Base-by-base conservation (phyloP, 1,139 yeast species). In the Debaryomyces nepalensis region DNA sequence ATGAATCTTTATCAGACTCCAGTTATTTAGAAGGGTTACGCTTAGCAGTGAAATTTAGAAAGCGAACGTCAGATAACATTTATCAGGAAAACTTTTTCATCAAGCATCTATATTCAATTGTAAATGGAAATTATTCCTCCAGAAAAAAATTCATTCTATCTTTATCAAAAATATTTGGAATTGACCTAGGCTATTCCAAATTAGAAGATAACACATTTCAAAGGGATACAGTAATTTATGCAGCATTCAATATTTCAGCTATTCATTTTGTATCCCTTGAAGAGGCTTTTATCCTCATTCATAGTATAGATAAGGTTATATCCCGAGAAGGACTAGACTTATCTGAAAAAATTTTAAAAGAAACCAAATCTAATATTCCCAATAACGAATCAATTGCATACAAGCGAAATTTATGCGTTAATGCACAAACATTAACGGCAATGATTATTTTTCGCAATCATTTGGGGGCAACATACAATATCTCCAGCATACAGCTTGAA, bases 1-100 rank as follows among this genome's bases (percentile, higher is more conserved):
- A 86, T 54, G 91, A 86, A 55, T 79, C 89, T 1, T 67, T 89
- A 54, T 75, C 86, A 20, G 90, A 84, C 43, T 66, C 82, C 2
- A 75, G 82, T 43, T 82, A 86, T 51, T 59, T 71, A 1, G 87
- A 83, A 47, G 93, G 93, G 0, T 58, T 87, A n/a, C 75, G 66
- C 40, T 48, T 70, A 22, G 87, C 89, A 0, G 73, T 76, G 2
- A 55, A 61, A 1, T 82, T 79, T 54, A 58, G 77, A 18, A 58
- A 54, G 40, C 49, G 55, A 22, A 48, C 66, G 19, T 55, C 68
- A 4, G 37, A 52, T 37, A 34, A 56, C 48, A 33, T 58, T 14
- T 49, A 55, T 16, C 35, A 37, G 9, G 64, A 59, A 27, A 38
- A 40, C 3, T 43, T 39, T 8, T 65, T 66, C 41, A 49, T 71